Evolutionary conservation across 2,329 filamentous ascomycete species (phyloP), one percentile per base, ranked within the genome.

Genomic region (Pseudopyrenochaeta lycopersici): DNA sequence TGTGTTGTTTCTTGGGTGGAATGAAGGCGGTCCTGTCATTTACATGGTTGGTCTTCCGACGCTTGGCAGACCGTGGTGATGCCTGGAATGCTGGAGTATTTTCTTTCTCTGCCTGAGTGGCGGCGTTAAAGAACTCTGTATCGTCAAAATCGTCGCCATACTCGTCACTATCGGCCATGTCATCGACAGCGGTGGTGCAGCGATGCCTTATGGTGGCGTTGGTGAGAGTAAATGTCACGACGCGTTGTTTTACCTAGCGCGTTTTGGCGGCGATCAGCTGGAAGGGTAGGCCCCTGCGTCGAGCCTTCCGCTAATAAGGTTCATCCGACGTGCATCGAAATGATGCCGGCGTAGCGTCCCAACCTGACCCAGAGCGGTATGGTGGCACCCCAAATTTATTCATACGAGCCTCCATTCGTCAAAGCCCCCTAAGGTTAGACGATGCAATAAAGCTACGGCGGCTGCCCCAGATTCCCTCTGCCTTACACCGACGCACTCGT

Each of bases 71-170:
- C 49, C 72, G 66, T 49, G 73, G 70, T 46, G 71, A 76, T 33
- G 60, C 45, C 32, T 56, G 72, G 57, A 76, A 75, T 66, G 63
- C 53, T 43, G 66, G 59, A 51, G 73, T 58, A 32, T 63, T 62
- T 49, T 67, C 61, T 23, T 65, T 64, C 62, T 77, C 76, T 4
- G 75, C 74, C 58, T 87, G 83, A 32, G 84, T 86, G 18, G 87
- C 80, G 6, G 83, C 87, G 31, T 82, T 77, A 39, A 90, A 79
- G 53, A 90, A 77, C 60, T 89, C 88, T 64, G 88, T 88, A 56
- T 90, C 88, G 46, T 84, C 82, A 46, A 89, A 82, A 58, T 86
- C 67, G 58, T 86, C 86, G 53, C 86, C 86, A 66, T 86, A 89
- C 40, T 88, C 85, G 35, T 89, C 85, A 54, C 67, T 71, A 33